Evolutionary conservation across 768 basidiomycete species (phyloP).

Genomic region (Mycena chlorophos): DNA sequence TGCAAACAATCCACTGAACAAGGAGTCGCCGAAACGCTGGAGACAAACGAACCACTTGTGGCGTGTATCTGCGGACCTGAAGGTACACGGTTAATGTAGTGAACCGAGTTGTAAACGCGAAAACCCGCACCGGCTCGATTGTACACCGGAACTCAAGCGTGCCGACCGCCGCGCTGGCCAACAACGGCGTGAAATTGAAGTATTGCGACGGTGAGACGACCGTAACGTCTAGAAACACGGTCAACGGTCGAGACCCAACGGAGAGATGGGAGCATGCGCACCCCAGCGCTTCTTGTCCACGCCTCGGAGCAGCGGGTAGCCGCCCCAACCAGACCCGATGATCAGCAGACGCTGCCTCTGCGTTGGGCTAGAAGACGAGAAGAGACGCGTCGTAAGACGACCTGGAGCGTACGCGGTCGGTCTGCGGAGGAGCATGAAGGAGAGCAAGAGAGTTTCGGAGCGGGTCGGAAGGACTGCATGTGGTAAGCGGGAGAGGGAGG

Average conservation of each 20-base stretch:
- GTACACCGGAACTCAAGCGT: conserved; percentile 82
- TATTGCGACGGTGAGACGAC: conserved; percentile 66
- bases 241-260: conserved; percentile 2
- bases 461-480: conserved; percentile 16
- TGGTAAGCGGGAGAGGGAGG: no score
- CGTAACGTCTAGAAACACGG: conserved; percentile 51
- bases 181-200: conserved; percentile 69
- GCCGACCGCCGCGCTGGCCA: conserved; percentile 75
- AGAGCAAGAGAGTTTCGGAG: conserved; percentile 10
- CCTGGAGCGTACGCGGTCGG: neutral
- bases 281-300: conserved; percentile 75
- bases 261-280: conserved; percentile 31
- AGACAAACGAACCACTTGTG: conserved; percentile 47
- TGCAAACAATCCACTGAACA: neutral
- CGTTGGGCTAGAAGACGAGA: conserved; percentile 38
- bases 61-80: conserved; percentile 57
- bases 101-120: neutral
- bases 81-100: neutral
- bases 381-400: conserved; percentile 27
- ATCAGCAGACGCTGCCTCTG: conserved; percentile 57
- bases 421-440: conserved; percentile 1
- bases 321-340: conserved; percentile 78
- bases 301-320: conserved; percentile 65
- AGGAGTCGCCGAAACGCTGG: neutral
- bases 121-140: conserved; percentile 67